These are phyloP conservation scores for Cordyceps farinosa DNA, from an alignment of 2,329 filamentous ascomycete genomes.

Conservation along the genomic window DNA sequence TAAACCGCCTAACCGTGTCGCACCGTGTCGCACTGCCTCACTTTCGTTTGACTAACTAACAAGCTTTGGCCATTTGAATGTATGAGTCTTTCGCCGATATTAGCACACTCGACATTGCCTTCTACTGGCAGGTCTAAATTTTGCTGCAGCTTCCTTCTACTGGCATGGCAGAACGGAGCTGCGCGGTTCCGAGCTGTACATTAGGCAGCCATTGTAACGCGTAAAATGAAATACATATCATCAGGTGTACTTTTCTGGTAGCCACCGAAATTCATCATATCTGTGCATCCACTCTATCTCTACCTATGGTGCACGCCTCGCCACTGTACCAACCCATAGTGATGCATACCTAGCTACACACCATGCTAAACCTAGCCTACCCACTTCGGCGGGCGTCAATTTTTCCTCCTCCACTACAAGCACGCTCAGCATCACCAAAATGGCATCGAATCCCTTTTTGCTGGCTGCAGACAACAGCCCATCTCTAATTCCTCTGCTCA, in stretches of 20 bases:
- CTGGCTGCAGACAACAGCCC: slow-evolving; percentile 79
- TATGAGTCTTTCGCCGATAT: slow-evolving; percentile 10
- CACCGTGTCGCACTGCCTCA: neutral
- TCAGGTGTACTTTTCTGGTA: neutral
- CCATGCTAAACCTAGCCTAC: neutral
- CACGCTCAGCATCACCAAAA: slow-evolving; percentile 24
- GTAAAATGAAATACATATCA: neutral
- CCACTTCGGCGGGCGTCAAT: slow-evolving; percentile 1
- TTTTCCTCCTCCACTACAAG: slow-evolving; percentile 3
- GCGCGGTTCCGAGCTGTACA: neutral
- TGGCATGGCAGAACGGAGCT: neutral
- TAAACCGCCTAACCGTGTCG: neutral
- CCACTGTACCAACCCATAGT: no score
- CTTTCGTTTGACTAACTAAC: neutral
- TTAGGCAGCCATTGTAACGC: neutral
- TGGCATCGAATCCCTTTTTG: slow-evolving; percentile 63
- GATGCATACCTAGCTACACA: neutral
- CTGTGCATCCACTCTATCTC: no score
- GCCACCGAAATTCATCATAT: no score
- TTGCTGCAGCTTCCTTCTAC: neutral
- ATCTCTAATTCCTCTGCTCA: slow-evolving; percentile 70
- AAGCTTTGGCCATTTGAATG: neutral
- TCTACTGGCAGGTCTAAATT: no score
- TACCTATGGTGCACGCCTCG: no score
- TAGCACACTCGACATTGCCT: neutral